Percentiles rank a stretch among this genome's conserved stretches.
These are phyloP conservation scores for Butyriboletus loyo DNA, from an alignment of 768 basidiomycete genomes.

Conservation along the genomic window DNA sequence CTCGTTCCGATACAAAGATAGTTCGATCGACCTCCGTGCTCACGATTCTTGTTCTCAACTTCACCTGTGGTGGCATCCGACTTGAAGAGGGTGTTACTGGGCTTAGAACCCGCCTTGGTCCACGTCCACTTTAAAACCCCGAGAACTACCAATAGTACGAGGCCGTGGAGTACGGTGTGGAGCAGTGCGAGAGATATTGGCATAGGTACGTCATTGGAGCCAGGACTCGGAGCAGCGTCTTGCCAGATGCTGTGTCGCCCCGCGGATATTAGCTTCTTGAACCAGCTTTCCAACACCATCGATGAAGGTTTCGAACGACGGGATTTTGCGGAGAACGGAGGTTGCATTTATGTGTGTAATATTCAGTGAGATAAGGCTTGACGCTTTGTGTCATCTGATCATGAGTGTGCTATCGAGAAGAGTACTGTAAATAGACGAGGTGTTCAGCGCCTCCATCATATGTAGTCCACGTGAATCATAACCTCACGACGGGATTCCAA, in stretches of 20 bases:
- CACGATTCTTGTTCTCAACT: constrained; percentile 20
- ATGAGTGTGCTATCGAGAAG: neutral
- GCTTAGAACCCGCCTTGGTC: neutral
- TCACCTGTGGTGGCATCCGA: constrained; percentile 1
- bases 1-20: neutral
- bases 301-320: neutral
- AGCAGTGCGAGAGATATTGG: constrained; percentile 10
- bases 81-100: neutral
- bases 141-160: constrained; percentile 7
- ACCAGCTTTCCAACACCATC: constrained; percentile 10
- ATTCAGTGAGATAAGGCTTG: constrained; percentile 3
- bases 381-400: neutral
- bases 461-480: too few species aligned
- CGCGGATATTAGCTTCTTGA: constrained; percentile 9
- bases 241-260: neutral
- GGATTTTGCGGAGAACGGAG: neutral
- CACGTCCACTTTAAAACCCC: constrained; percentile 14
- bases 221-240: constrained; percentile 1
- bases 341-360: neutral
- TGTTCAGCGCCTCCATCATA: too few species aligned
- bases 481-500: too few species aligned
- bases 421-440: neutral
- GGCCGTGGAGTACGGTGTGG: constrained; percentile 15
- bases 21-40: constrained; percentile 20
- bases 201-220: constrained; percentile 25